Conservation (phyloP, 108 stramenopile species). For the Nitzschia inconspicua region DNA sequence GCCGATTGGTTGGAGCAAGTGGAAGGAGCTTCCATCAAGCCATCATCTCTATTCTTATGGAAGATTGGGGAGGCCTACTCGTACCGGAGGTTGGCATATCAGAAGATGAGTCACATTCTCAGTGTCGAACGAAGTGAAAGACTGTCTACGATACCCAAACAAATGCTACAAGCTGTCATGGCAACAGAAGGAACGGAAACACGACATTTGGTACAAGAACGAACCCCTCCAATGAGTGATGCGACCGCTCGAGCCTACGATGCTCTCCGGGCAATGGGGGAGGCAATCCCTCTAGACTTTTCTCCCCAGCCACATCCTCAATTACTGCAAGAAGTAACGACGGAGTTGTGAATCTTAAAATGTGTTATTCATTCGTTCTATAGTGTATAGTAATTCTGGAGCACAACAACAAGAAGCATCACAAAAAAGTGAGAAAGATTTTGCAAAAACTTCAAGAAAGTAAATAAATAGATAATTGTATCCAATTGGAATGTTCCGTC, state of each 20-base stretch:
- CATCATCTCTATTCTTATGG: slow-evolving; percentile 52
- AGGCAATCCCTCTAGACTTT: slow-evolving; percentile 50
- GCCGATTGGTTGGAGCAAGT: slow-evolving; percentile 85
- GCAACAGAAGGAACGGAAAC: slow-evolving; percentile 41
- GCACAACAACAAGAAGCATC: too few species aligned
- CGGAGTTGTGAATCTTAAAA: too few species aligned
- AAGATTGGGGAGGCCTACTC: slow-evolving; percentile 71
- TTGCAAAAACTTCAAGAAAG: too few species aligned
- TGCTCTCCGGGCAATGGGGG: slow-evolving; percentile 50
- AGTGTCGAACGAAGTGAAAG: slow-evolving; percentile 38
- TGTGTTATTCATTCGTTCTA: too few species aligned
- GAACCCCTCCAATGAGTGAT: slow-evolving; percentile 59
- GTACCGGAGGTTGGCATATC: slow-evolving; percentile 62
- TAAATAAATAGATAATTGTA: too few species aligned
- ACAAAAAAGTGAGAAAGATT: too few species aligned
- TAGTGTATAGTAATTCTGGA: too few species aligned
- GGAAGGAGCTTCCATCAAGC: slow-evolving; percentile 57
- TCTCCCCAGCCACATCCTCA: slow-evolving; percentile 50
- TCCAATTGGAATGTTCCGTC: too few species aligned
- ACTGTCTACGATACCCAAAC: slow-evolving; percentile 20
- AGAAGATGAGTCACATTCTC: slow-evolving; percentile 58
- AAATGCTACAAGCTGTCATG: slow-evolving; percentile 48
- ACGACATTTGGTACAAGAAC: slow-evolving; percentile 53
- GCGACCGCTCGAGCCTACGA: slow-evolving; percentile 44
- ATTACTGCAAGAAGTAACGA: not conserved